Evolutionary conservation across 805 yeast genomes (phyloP).

Genomic region (Ogataea saltuana): DNA sequence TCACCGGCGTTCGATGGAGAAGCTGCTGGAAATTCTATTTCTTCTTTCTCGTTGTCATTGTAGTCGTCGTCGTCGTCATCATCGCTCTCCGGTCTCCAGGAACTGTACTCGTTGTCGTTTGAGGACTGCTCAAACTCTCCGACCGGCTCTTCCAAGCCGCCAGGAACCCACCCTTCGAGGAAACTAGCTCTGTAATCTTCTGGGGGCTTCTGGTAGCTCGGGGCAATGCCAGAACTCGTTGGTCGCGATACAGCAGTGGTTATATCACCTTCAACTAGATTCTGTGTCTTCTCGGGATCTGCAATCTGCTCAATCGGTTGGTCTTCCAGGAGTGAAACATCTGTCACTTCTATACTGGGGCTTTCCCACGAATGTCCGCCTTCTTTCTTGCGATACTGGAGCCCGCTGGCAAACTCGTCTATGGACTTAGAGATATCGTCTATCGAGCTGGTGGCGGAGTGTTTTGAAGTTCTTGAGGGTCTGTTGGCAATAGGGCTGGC

Average conservation of each 20-base stretch:
- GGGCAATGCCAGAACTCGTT: no score
- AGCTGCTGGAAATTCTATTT: no score
- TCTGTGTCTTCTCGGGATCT: no score
- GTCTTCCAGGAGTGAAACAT: no score
- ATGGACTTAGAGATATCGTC: slow-evolving; percentile 20
- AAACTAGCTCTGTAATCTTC: slow-evolving; percentile 1
- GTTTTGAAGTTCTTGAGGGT: no score
- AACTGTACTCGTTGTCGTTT: not conserved
- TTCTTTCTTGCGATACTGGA: slow-evolving; percentile 3
- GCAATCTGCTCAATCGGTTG: no score
- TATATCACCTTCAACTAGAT: no score
- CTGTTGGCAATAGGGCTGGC: no score
- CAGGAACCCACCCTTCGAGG: slow-evolving; percentile 6
- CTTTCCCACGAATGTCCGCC: not conserved
- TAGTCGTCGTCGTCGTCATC: not conserved
- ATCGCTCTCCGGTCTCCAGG: not conserved
- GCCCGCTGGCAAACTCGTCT: slow-evolving; percentile 20
- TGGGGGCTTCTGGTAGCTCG: not conserved
- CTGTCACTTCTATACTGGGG: no score
- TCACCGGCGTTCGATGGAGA: no score
- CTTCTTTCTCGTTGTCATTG: not conserved
- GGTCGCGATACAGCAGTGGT: no score
- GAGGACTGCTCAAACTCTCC: not conserved
- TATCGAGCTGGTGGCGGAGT: slow-evolving; percentile 13
- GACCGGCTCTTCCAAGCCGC: not conserved